Percentiles rank a stretch among this genome's conserved stretches.
phyloP scores from a whole-genome alignment of 306 rosid species.

The Rubus parviflorus region DNA sequence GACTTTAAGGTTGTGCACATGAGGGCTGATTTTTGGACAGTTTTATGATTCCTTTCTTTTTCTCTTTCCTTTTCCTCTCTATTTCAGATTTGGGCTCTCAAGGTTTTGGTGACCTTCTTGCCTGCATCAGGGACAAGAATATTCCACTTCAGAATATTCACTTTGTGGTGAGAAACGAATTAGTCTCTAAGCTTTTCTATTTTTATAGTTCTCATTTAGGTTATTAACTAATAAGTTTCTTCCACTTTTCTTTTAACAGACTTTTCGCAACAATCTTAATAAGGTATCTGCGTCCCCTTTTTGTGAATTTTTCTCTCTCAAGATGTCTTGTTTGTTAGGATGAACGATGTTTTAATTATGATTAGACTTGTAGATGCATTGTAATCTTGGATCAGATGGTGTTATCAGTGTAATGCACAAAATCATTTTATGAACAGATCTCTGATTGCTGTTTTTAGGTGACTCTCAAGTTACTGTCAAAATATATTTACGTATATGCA shows the following conservation, averaged over 20 bases:
- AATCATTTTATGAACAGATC: background rate
- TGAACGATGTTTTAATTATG: background rate
- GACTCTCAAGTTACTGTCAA: background rate
- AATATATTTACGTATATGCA: background rate
- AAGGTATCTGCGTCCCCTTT: constrained; percentile 57
- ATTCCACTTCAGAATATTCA: constrained; percentile 88
- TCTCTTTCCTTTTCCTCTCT: constrained; percentile 19
- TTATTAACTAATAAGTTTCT: constrained; percentile 28
- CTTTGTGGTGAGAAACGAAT: constrained; percentile 73
- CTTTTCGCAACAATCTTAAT: constrained; percentile 89
- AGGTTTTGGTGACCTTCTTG: constrained; percentile 89
- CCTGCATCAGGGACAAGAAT: constrained; percentile 80
- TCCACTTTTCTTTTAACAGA: constrained; percentile 51
- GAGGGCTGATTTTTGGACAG: constrained; percentile 23
- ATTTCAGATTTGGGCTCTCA: constrained; percentile 80
- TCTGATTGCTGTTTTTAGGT: background rate
- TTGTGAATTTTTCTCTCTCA: background rate
- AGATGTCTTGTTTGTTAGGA: background rate
- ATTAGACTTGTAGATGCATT: background rate
- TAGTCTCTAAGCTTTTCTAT: constrained; percentile 17
- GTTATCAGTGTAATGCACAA: background rate
- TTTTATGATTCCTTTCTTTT: constrained; percentile 5
- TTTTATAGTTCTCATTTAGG: constrained; percentile 6
- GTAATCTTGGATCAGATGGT: constrained; percentile 1
- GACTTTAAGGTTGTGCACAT: constrained; percentile 15